Percentiles rank a stretch among this genome's conserved stretches.
Conservation (phyloP, 2,329 filamentous ascomycete genomes). For the Penicillium occitanis region DNA sequence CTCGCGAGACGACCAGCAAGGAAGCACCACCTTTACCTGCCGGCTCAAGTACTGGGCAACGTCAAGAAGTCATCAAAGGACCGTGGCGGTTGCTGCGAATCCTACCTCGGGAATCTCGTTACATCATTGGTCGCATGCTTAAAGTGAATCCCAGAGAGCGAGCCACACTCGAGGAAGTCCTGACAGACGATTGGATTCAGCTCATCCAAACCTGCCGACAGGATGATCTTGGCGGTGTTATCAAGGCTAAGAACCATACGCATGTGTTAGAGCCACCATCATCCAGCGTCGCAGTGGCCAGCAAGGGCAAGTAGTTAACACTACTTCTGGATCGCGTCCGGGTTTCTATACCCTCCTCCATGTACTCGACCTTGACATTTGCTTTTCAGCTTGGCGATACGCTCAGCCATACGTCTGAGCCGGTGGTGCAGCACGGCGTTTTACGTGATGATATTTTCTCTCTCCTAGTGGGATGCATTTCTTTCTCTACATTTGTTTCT, state of each 20-base stretch:
- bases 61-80: constrained; percentile 79
- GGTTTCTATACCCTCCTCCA: not conserved
- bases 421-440: constrained; percentile 8
- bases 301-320: constrained; percentile 31
- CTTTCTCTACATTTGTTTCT: not conserved
- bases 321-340: not conserved
- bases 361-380: constrained; percentile 2
- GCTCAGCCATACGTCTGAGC: not conserved
- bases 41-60: constrained; percentile 29
- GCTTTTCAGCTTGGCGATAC: not conserved
- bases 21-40: constrained; percentile 39
- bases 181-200: constrained; percentile 87
- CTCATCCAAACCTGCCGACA: constrained; percentile 80
- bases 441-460: constrained; percentile 7
- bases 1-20: constrained; percentile 40
- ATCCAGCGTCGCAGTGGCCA: constrained; percentile 34
- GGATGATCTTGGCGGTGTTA: constrained; percentile 69
- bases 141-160: constrained; percentile 81
- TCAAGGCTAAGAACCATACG: constrained; percentile 72
- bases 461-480: not conserved
- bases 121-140: constrained; percentile 90
- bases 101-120: constrained; percentile 81
- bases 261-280: constrained; percentile 76
- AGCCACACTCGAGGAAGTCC: constrained; percentile 80
- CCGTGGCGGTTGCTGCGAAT: constrained; percentile 87